Evolutionary conservation across 371 early-diverging fungal genomes (phyloP).

Genomic region (Rhizopus sp.): DNA sequence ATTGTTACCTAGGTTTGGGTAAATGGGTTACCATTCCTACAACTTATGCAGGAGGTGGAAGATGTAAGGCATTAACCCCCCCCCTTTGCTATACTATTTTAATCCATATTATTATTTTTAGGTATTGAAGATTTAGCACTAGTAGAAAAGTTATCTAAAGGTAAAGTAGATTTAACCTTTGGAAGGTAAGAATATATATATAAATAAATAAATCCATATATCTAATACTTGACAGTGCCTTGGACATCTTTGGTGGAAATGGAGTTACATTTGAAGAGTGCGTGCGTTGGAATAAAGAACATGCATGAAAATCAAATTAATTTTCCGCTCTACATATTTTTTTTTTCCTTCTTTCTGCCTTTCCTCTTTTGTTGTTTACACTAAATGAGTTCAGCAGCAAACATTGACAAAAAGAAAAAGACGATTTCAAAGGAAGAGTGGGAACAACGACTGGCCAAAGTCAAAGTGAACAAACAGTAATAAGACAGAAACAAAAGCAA

Average conservation of each 20-base stretch:
- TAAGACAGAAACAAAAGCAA: neutral
- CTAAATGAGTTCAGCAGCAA: constrained; percentile 7
- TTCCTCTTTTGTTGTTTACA: constrained; percentile 1
- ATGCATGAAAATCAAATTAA: constrained; percentile 11
- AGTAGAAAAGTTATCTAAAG: constrained; percentile 78
- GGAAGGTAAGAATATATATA: constrained; percentile 67
- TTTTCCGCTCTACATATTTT: constrained; percentile 17
- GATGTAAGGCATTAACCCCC: constrained; percentile 46
- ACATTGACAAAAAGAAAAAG: constrained; percentile 37
- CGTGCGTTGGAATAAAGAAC: constrained; percentile 69
- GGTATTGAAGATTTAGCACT: constrained; percentile 77
- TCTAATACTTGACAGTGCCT: constrained; percentile 59
- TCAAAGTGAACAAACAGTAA: constrained; percentile 69
- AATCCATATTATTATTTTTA: constrained; percentile 14
- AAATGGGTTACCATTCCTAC: constrained; percentile 90
- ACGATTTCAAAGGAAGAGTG: constrained; percentile 61
- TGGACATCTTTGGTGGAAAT: constrained; percentile 97
- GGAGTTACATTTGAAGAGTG: constrained; percentile 84
- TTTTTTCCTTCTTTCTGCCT: neutral
- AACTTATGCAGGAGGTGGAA: constrained; percentile 96
- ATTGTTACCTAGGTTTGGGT: constrained; percentile 56
- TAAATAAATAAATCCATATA: neutral
- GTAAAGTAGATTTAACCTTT: constrained; percentile 91
- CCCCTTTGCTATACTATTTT: neutral
- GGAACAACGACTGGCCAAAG: constrained; percentile 59